Percentiles rank a stretch among this genome's conserved stretches.
These are phyloP conservation scores for Vitrella brassicaformis DNA, from an alignment of 73 alveolate species.

Conservation along the genomic window DNA sequence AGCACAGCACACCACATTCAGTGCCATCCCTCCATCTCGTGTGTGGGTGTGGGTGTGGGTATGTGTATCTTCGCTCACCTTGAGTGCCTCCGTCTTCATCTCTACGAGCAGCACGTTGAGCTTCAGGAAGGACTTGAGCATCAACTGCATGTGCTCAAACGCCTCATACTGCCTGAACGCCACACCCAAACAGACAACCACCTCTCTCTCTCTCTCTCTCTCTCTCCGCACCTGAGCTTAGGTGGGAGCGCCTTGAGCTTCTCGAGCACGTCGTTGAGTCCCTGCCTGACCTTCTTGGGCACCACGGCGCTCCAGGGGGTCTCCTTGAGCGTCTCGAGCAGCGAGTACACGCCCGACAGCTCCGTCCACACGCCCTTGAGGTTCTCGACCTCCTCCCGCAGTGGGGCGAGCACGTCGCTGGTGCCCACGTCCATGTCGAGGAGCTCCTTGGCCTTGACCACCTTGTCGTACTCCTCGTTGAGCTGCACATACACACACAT, in stretches of 20 bases:
- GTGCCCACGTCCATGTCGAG: slow-evolving; percentile 88
- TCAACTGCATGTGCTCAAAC: slow-evolving; percentile 81
- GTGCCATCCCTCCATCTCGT: no score
- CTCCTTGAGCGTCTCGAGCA: slow-evolving; percentile 44
- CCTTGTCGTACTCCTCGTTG: slow-evolving; percentile 75
- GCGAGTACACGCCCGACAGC: not conserved
- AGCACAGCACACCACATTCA: no score
- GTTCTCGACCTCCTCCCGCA: slow-evolving; percentile 38
- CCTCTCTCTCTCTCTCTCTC: no score
- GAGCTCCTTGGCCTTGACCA: slow-evolving; percentile 86
- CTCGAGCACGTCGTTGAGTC: slow-evolving; percentile 60
- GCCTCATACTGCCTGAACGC: slow-evolving; percentile 78
- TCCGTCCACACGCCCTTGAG: slow-evolving; percentile 42
- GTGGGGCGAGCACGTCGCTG: slow-evolving; percentile 62
- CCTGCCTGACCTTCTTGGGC: slow-evolving; percentile 74
- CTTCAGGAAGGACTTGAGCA: slow-evolving; percentile 61
- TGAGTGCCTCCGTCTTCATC: slow-evolving; percentile 91
- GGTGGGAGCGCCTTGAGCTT: slow-evolving; percentile 29
- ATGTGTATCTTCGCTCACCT: slow-evolving; percentile 70
- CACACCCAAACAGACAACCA: not conserved
- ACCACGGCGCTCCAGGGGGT: slow-evolving; percentile 83
- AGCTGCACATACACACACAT: not conserved
- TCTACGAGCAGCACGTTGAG: slow-evolving; percentile 58
- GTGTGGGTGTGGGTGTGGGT: no score
- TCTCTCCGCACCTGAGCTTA: no score